Evolutionary conservation across 495 filamentous ascomycete species (phyloP), one percentile per base, ranked within the genome.

Genomic region (Penicillium fimorum): DNA sequence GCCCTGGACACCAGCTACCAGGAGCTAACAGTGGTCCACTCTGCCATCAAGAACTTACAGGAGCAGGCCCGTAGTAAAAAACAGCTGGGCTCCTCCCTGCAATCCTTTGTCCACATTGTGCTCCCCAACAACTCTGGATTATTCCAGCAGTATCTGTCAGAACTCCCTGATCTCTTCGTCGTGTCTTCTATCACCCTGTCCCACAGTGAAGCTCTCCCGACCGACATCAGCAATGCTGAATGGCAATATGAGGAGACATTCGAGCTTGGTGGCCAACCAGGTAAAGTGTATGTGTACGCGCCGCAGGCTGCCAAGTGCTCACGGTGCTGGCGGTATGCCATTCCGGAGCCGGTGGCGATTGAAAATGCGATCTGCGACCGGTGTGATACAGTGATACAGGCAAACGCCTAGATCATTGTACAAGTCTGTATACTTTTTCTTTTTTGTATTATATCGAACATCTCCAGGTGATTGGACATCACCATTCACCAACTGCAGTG

Each of bases 311-410:
- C 72, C 42, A 97, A 97, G 65, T 97, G 93, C 62, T 78, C 82
- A 3, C 81, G 93, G 43, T 97, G 94, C 74, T 97, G 94, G 94
- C 83, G 87, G 53, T 96, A 87, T 73, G 80, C 84, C 13, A 73
- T 78, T 32, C 65, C 69, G 43, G 58, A 72, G 11, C 30, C 59
- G 18, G 79, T 81, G 24, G 71, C 75, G 10, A 66, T 70, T 35
- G 79, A 85, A 67, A 84, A 86, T 18, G 69, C 70, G 55, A 72
- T 95, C 45, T 96, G 93, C 71, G 71, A 70, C 49, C 78, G 91
- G 62, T 96, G 93, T 70, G 82, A 87, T 55, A 78, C 84, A 2
- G 86, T 90, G 10, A 79, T 91, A 7, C 60, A 75, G 30, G 47
- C 47, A 17, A 27, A 15, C 25, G 29, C 29, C 45, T 47, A 47